Percentiles rank a stretch among this genome's conserved stretches.
Evolutionary conservation across 2,329 filamentous ascomycete species (phyloP).

Genomic region (Sarocladium oryzae): DNA sequence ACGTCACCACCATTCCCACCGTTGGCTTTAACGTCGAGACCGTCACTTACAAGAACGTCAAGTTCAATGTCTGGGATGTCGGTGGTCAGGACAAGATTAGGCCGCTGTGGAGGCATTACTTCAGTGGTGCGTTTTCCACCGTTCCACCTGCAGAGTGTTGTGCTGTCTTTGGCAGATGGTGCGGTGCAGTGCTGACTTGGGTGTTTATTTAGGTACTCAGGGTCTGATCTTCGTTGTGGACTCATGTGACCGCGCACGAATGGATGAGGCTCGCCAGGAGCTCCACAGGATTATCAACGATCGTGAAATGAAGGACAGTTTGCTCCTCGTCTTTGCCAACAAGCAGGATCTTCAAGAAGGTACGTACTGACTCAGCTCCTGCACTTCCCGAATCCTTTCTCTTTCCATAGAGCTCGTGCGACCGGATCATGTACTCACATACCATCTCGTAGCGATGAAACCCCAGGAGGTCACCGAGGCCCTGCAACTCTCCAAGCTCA

Average conservation of each 20-base stretch:
- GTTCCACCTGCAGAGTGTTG: too few relatives aligned
- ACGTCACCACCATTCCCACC: slow-evolving; percentile 96
- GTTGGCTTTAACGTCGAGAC: slow-evolving; percentile 99
- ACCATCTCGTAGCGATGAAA: slow-evolving; percentile 68
- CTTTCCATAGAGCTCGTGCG: too few relatives aligned
- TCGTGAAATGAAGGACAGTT: slow-evolving; percentile 92
- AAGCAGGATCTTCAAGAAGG: slow-evolving; percentile 92
- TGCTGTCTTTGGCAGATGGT: too few relatives aligned
- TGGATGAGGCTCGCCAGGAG: slow-evolving; percentile 89
- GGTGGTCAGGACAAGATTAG: slow-evolving; percentile 99
- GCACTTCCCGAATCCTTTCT: too few relatives aligned
- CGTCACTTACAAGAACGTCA: slow-evolving; percentile 98
- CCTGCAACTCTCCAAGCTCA: slow-evolving; percentile 68
- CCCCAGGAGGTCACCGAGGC: slow-evolving; percentile 74
- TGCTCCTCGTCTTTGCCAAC: slow-evolving; percentile 94
- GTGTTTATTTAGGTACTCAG: slow-evolving; percentile 64
- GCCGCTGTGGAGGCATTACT: slow-evolving; percentile 96
- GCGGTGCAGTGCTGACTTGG: neutral
- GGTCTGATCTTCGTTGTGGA: slow-evolving; percentile 98
- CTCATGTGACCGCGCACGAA: slow-evolving; percentile 82
- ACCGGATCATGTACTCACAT: too few relatives aligned
- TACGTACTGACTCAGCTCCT: too few relatives aligned
- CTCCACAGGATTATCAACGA: slow-evolving; percentile 97
- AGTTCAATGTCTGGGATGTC: slow-evolving; percentile 99
- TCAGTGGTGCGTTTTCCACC: slow-evolving; percentile 53